Conservation (phyloP, 177 flowering plant genomes). For the Viscum album region DNA sequence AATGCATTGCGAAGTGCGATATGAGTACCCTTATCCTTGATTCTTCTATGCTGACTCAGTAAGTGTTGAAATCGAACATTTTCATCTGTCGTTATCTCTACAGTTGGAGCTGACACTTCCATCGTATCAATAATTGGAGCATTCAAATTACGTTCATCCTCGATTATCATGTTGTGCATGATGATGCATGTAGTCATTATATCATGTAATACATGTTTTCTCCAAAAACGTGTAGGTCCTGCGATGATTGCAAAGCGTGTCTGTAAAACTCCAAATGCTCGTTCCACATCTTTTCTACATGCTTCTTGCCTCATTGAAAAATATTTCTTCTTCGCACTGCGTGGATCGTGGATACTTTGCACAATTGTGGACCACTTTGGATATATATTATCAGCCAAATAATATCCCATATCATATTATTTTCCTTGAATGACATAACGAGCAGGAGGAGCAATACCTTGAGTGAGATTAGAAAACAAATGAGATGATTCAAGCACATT, state of each 20-base stretch:
- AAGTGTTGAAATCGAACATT: not conserved
- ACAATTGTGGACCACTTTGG: constrained; percentile 3
- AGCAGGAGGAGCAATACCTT: not conserved
- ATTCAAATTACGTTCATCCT: not conserved
- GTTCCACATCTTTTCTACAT: constrained; percentile 5
- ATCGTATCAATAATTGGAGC: not conserved
- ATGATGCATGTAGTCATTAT: too few relatives aligned
- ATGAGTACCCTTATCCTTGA: constrained; percentile 1
- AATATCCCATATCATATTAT: constrained; percentile 9
- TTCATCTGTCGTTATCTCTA: not conserved
- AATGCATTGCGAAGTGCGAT: constrained; percentile 4
- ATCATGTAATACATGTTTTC: not conserved
- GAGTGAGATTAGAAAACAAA: not conserved
- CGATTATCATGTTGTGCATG: constrained; percentile 10
- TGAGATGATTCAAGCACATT: not conserved
- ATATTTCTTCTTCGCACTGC: not conserved
- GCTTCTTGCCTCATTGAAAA: constrained; percentile 10
- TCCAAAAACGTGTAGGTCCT: constrained; percentile 8
- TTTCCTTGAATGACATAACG: too few relatives aligned
- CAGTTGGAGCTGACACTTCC: not conserved
- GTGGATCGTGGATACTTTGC: constrained; percentile 8
- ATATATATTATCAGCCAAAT: constrained; percentile 7
- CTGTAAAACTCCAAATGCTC: constrained; percentile 9
- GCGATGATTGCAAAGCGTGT: constrained; percentile 14
- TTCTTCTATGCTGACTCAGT: not conserved